Evolutionary conservation across 2,329 filamentous ascomycete species (phyloP), one percentile per base, ranked within the genome.

Genomic region (Colletotrichum limetticola): DNA sequence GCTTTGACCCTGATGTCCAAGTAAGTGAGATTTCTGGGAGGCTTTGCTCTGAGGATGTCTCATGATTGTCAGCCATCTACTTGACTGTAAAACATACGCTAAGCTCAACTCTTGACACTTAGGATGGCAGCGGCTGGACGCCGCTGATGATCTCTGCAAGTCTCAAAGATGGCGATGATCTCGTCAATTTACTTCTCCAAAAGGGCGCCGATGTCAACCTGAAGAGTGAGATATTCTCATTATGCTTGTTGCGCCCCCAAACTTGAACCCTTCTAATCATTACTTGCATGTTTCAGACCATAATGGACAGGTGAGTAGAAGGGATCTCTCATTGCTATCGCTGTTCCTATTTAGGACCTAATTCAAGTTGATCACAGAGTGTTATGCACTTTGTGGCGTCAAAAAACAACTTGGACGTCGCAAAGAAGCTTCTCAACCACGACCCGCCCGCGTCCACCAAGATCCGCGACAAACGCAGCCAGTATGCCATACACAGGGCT

Each of bases 331-430:
- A n/a, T 12, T 22, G 46, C 14, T 5, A 14, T 24, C 11, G 4
- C 12, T 22, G 9, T 2, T 4, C 28, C 26, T 19, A 22, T 53
- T n/a, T 37, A 22, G 26, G 24, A 14, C 32, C 66, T 64, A 5
- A 46, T 1, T 3, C 37, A 56, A 62, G 32, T 61, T 24, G 2
- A 24, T 32, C 76, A n/a, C 42, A 97, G 90, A 98, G 95, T 26
- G 94, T 93, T 11, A 89, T 99, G 24, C 96, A 98, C 83, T 98
- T 98, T 80, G 91, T 95, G 61, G 93, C 94, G 16, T 98, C 95
- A 37, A 99, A 99, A 83, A 91, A 91, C 78, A 95, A 97, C 80
- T 86, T 98, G 57, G 94, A 97, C 75, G 88, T 93, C 7, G 95
- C 95, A 30, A 92, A 92, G 61, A 91, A 91, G 71, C 89, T 99